These are phyloP conservation scores for Myochromella boudieri DNA, from an alignment of 768 basidiomycete genomes.

Conservation along the genomic window DNA sequence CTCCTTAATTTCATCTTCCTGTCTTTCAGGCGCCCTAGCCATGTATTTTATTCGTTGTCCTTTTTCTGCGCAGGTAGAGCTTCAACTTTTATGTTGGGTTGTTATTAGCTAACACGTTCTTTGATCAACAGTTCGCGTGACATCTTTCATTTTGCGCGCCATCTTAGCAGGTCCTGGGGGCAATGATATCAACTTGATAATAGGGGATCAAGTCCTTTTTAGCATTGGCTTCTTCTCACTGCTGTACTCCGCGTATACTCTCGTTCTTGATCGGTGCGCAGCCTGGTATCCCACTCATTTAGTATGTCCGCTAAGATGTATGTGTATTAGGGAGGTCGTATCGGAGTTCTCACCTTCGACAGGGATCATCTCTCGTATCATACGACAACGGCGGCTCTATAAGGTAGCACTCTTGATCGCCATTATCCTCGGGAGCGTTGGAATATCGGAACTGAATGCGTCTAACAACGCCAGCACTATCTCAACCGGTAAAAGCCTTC, in stretches of 20 bases:
- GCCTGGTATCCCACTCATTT: not conserved
- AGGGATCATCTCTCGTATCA: constrained; percentile 7
- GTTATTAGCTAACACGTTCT: not conserved
- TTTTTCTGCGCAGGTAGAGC: constrained; percentile 28
- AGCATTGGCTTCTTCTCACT: constrained; percentile 33
- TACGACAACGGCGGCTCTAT: constrained; percentile 17
- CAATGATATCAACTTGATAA: constrained; percentile 23
- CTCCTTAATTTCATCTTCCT: constrained; percentile 20
- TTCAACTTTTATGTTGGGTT: not conserved
- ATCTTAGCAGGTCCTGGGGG: constrained; percentile 22
- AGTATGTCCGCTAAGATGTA: no score
- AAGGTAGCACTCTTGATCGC: constrained; percentile 11
- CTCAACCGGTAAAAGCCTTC: constrained; percentile 8
- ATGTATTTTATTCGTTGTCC: constrained; percentile 23
- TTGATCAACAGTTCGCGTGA: constrained; percentile 22
- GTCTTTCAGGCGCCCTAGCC: constrained; percentile 19
- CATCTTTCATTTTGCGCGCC: constrained; percentile 28
- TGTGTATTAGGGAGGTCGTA: constrained; percentile 4
- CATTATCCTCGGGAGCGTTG: constrained; percentile 21
- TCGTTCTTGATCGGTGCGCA: constrained; percentile 32
- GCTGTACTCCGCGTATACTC: constrained; percentile 30
- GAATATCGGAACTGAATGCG: constrained; percentile 15
- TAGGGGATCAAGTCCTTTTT: constrained; percentile 28
- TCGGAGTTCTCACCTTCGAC: not conserved
- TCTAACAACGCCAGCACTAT: constrained; percentile 6